Evolutionary conservation across 2,329 filamentous ascomycete genomes (phyloP).

Genomic region (Lecanosticta acicola): DNA sequence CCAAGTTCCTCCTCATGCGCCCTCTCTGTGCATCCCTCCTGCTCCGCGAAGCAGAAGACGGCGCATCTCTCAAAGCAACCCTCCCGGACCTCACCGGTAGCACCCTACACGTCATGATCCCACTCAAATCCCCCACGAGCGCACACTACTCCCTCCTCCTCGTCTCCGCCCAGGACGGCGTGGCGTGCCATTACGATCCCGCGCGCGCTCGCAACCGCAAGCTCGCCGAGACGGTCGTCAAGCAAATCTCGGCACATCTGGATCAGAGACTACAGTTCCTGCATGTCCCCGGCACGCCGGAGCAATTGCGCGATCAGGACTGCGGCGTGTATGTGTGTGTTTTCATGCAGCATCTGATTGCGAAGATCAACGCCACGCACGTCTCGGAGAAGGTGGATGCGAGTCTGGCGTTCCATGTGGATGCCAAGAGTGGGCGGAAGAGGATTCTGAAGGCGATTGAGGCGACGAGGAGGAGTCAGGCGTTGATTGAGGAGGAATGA

Average conservation of each 20-base stretch:
- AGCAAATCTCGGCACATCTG: conserved; percentile 1
- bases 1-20: conserved; percentile 6
- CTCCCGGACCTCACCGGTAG: conserved; percentile 1
- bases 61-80: conserved; percentile 2
- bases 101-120: conserved; percentile 6
- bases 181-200: conserved; percentile 13
- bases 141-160: conserved; percentile 11
- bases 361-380: conserved; percentile 6
- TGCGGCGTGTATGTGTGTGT: conserved; percentile 10
- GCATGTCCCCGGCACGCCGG: conserved; percentile 3
- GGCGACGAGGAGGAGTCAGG: conserved; percentile 1
- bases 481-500: conserved; percentile 1
- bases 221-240: conserved; percentile 1
- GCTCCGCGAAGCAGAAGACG: not conserved
- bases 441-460: conserved; percentile 6
- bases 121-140: not conserved
- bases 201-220: not conserved
- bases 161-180: conserved; percentile 3
- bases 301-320: conserved; percentile 2
- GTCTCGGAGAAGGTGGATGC: conserved; percentile 10
- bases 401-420: conserved; percentile 3
- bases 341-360: conserved; percentile 12
- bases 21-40: conserved; percentile 5
- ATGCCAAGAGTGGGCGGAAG: conserved; percentile 7
- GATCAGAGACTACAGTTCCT: conserved; percentile 1